Evolutionary conservation across 805 yeast species (phyloP).

Genomic region (Lipomyces spencermartinsiae): DNA sequence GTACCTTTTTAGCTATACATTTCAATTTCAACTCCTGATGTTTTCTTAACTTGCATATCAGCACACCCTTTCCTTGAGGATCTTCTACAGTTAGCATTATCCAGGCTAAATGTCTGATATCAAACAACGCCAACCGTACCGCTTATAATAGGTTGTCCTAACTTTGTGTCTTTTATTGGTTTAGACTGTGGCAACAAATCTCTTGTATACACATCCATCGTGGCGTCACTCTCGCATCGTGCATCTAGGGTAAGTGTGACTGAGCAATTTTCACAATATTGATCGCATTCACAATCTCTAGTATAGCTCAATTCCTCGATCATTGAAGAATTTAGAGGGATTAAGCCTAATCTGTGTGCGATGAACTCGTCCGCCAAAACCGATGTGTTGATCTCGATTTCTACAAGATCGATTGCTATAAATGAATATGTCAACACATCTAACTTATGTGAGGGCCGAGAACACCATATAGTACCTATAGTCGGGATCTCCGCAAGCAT

Average conservation of each 20-base stretch:
- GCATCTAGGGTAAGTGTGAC: slow-evolving; percentile 87
- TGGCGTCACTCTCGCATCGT: slow-evolving; percentile 83
- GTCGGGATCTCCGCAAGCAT: slow-evolving; percentile 98
- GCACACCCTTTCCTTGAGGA: slow-evolving; percentile 77
- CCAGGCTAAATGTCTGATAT: not conserved
- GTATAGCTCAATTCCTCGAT: slow-evolving; percentile 61
- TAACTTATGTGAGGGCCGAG: not conserved
- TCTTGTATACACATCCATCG: slow-evolving; percentile 87
- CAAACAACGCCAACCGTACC: slow-evolving; percentile 17
- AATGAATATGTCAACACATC: not conserved
- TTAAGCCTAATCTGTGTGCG: slow-evolving; percentile 90
- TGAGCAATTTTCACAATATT: slow-evolving; percentile 93
- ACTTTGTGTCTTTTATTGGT: slow-evolving; percentile 42
- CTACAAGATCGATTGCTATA: slow-evolving; percentile 89
- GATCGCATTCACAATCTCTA: slow-evolving; percentile 93
- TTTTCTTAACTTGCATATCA: slow-evolving; percentile 87
- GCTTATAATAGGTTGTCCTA: slow-evolving; percentile 87
- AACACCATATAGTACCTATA: slow-evolving; percentile 47
- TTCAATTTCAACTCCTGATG: slow-evolving; percentile 88
- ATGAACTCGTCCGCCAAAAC: slow-evolving; percentile 97
- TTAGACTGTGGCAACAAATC: slow-evolving; percentile 65
- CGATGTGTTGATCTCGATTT: slow-evolving; percentile 88
- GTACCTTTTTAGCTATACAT: slow-evolving; percentile 97
- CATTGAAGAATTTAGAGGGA: slow-evolving; percentile 84
- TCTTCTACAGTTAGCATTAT: slow-evolving; percentile 50